A percentile compares a stretch with the other conserved stretches of the same genome.
Conservation (phyloP, 192 early-diverging fungal species). For the Coemansia sp. region DNA sequence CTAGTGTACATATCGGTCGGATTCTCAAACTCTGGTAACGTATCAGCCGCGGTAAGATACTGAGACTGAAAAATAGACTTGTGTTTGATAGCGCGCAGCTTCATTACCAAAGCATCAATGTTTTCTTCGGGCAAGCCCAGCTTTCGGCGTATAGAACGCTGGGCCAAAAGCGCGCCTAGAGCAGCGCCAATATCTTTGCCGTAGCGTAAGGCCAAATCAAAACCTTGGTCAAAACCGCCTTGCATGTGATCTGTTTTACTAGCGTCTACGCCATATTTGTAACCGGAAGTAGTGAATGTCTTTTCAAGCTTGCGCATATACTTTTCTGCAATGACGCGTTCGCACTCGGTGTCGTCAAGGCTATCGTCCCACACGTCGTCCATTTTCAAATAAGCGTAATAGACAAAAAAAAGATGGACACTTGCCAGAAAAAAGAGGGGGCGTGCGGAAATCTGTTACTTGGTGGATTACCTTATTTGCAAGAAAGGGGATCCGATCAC, state of each 20-base stretch:
- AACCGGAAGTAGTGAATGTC: constrained; percentile 27
- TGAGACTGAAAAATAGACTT: background rate
- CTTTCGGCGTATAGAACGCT: constrained; percentile 22
- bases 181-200: constrained; percentile 21
- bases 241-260: constrained; percentile 35
- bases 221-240: constrained; percentile 25
- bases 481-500: constrained; percentile 4
- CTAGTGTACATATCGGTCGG: background rate
- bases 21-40: background rate
- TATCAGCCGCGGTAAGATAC: background rate
- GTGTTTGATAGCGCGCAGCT: constrained; percentile 30
- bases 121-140: constrained; percentile 10
- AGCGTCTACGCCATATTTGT: constrained; percentile 41
- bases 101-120: constrained; percentile 27
- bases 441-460: background rate
- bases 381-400: background rate
- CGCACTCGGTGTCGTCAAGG: constrained; percentile 8
- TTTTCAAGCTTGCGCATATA: constrained; percentile 25
- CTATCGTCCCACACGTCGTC: constrained; percentile 5
- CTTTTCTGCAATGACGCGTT: constrained; percentile 21
- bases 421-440: background rate
- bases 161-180: constrained; percentile 26
- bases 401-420: background rate
- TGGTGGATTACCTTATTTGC: background rate
- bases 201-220: constrained; percentile 17